These are phyloP conservation scores for Fusarium mexicanum DNA, from an alignment of 2,329 filamentous ascomycete species.

Conservation along the genomic window DNA sequence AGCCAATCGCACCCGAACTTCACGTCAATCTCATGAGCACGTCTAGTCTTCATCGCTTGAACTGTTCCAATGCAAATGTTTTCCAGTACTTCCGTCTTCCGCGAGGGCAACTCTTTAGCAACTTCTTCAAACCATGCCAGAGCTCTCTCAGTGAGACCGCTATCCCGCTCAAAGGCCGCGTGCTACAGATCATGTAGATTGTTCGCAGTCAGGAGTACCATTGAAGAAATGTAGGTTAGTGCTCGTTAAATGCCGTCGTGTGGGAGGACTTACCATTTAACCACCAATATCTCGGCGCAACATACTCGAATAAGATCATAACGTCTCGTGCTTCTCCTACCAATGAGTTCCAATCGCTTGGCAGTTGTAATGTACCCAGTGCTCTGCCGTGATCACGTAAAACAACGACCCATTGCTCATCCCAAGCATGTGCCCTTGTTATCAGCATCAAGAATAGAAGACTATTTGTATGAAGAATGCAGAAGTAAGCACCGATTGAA, in stretches of 20 bases:
- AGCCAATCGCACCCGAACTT: neutral
- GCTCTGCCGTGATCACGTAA: neutral
- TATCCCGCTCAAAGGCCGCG: neutral
- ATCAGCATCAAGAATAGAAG: neutral
- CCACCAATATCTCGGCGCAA: neutral
- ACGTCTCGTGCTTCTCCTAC: neutral
- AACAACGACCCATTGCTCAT: neutral
- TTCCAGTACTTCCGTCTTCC: neutral
- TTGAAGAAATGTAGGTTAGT: neutral
- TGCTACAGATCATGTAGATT: neutral
- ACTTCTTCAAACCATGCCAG: neutral
- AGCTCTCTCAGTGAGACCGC: neutral
- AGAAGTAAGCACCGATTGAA: neutral
- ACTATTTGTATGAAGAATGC: neutral
- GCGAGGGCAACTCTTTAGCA: neutral
- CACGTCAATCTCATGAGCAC: neutral
- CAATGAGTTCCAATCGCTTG: neutral
- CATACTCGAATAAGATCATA: neutral
- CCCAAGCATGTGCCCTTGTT: neutral
- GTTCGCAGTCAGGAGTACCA: neutral
- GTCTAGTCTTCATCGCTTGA: neutral
- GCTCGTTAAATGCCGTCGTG: accelerated
- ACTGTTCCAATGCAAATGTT: neutral
- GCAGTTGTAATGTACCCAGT: neutral
- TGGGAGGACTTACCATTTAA: neutral